A percentile compares a stretch with the other conserved stretches of the same genome.
Evolutionary conservation across 306 rosid species (phyloP).

Genomic region (Inga oerstediana): DNA sequence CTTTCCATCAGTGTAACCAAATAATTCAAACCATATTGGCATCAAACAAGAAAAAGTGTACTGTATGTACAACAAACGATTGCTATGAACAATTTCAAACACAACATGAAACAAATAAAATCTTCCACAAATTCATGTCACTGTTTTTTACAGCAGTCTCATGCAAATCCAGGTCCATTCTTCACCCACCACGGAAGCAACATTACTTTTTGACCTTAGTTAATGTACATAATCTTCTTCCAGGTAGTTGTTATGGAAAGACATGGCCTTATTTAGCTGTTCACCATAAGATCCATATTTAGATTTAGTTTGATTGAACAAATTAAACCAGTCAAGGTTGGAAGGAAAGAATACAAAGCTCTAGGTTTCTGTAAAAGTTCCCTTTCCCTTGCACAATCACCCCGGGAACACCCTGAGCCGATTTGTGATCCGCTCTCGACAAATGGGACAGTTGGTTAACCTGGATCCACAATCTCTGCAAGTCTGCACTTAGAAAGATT

Average conservation of each 20-base stretch:
- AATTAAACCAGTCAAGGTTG: background rate
- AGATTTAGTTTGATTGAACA: background rate
- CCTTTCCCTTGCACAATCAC: conserved; percentile 38
- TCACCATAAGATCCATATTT: background rate
- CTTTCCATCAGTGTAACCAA: background rate
- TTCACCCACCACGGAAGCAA: conserved; percentile 15
- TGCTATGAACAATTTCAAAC: background rate
- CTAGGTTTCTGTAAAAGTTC: background rate
- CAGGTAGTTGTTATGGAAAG: background rate
- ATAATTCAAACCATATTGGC: background rate
- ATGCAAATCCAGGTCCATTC: conserved; percentile 17
- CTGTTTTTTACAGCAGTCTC: background rate
- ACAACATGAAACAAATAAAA: background rate
- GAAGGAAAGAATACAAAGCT: background rate
- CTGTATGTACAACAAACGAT: background rate
- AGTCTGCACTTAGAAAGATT: conserved; percentile 49
- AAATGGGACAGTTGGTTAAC: conserved; percentile 72
- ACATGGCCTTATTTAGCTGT: too few species aligned
- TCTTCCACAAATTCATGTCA: background rate
- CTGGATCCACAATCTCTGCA: conserved; percentile 82
- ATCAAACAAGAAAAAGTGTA: background rate
- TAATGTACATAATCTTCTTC: background rate
- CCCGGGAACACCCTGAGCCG: conserved; percentile 79
- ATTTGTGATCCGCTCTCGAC: conserved; percentile 66
- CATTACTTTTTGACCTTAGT: background rate